phyloP scores from a whole-genome alignment of 495 filamentous ascomycete genomes.

The Aspergillus baeticus region DNA sequence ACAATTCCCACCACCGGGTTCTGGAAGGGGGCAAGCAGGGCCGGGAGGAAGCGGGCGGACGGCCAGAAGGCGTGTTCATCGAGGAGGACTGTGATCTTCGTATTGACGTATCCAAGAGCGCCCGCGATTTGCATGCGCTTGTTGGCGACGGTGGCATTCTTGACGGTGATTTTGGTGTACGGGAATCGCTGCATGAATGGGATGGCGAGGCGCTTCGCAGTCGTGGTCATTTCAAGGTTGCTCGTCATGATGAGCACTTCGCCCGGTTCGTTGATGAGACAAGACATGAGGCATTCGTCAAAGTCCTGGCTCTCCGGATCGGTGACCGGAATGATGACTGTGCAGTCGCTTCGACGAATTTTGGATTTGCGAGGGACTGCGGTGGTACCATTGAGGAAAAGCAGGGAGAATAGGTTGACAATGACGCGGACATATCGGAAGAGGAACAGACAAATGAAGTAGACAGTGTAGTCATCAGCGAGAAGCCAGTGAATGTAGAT shows the following conservation, averaged over 20 bases:
- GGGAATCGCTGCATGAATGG: constrained; percentile 11
- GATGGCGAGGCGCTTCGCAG: constrained; percentile 9
- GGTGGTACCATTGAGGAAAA: constrained; percentile 37
- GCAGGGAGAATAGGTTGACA: constrained; percentile 44
- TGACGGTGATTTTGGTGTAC: constrained; percentile 21
- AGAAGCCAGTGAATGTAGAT: neutral
- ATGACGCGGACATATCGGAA: constrained; percentile 48
- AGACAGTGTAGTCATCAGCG: neutral
- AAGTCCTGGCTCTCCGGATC: constrained; percentile 34
- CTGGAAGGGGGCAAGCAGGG: constrained; percentile 52
- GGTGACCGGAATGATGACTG: constrained; percentile 55
- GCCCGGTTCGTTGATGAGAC: constrained; percentile 28
- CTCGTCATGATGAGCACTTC: constrained; percentile 39
- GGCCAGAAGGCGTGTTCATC: constrained; percentile 45
- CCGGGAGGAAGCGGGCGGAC: constrained; percentile 36
- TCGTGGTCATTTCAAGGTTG: constrained; percentile 12
- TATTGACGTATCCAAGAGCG: constrained; percentile 31
- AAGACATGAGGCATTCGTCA: constrained; percentile 27
- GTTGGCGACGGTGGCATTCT: constrained; percentile 35
- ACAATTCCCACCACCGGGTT: constrained; percentile 47
- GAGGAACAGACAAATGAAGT: constrained; percentile 15
- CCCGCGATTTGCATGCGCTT: constrained; percentile 50
- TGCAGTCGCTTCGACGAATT: constrained; percentile 46
- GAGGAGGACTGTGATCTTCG: constrained; percentile 3
- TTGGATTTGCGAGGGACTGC: constrained; percentile 31